Conservation (phyloP, 495 filamentous ascomycete genomes). For the Lophiotrema nucula region DNA sequence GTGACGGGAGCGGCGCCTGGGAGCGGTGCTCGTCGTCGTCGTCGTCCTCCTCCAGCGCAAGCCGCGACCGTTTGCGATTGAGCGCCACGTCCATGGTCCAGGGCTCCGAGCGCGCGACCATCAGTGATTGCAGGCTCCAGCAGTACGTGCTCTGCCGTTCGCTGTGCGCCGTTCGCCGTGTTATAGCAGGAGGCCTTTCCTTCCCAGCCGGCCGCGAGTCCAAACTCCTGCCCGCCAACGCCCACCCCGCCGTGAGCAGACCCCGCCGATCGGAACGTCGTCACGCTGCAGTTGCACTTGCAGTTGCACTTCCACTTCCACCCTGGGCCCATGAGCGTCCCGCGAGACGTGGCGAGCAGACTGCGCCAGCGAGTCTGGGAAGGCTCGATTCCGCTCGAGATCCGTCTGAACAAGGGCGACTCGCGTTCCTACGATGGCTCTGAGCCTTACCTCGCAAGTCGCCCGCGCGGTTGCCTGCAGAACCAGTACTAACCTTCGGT, state of each 20-base stretch:
- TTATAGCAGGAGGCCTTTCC: too few relatives aligned
- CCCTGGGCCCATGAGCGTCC: conserved; percentile 17
- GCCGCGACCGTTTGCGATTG: conserved; percentile 23
- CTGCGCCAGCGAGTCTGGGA: conserved; percentile 44
- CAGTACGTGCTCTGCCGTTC: too few relatives aligned
- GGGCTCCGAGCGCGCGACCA: conserved; percentile 10
- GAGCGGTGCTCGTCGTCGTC: neutral
- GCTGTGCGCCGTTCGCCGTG: too few relatives aligned
- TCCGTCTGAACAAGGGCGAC: conserved; percentile 40
- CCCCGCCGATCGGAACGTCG: too few relatives aligned
- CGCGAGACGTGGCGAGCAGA: conserved; percentile 29
- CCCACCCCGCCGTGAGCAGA: too few relatives aligned
- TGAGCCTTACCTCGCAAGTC: conserved; percentile 41
- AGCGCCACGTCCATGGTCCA: conserved; percentile 25
- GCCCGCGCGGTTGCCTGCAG: neutral
- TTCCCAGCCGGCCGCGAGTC: too few relatives aligned
- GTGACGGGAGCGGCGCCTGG: neutral
- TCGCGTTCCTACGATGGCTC: conserved; percentile 42
- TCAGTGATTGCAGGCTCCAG: conserved; percentile 3
- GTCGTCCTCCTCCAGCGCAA: conserved; percentile 16
- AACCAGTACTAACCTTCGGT: conserved; percentile 5
- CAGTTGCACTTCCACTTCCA: neutral
- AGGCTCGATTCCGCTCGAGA: conserved; percentile 44
- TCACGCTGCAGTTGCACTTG: neutral
- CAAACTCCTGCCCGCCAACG: too few relatives aligned